These are phyloP conservation scores for Schizopora paradoxa DNA, from an alignment of 1,284 basidiomycete genomes.

Conservation along the genomic window DNA sequence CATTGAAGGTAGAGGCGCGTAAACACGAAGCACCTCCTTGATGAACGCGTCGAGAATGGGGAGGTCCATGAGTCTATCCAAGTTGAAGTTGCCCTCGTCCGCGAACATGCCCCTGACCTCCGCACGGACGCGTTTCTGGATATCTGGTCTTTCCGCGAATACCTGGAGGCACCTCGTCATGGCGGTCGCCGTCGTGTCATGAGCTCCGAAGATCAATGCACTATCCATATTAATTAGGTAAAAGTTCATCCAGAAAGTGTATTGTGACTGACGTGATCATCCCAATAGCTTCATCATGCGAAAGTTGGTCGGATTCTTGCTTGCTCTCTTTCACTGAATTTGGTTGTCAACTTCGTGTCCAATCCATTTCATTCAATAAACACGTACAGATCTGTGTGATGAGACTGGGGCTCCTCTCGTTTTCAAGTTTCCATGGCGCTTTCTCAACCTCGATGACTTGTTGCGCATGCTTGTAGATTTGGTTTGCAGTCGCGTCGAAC, in stretches of 20 bases:
- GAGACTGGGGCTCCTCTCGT: background rate
- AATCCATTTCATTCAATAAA: background rate
- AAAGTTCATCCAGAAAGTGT: background rate
- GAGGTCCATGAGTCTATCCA: constrained; percentile 33
- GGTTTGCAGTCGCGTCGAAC: background rate
- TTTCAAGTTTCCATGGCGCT: too few species aligned
- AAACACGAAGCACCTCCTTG: constrained; percentile 42
- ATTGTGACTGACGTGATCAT: background rate
- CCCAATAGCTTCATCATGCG: background rate
- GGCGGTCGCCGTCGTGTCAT: constrained; percentile 38
- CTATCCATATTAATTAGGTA: constrained; percentile 23
- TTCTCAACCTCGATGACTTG: background rate
- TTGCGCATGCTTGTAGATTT: background rate
- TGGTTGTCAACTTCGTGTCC: background rate
- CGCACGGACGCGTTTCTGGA: constrained; percentile 31
- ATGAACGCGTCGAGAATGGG: constrained; percentile 41
- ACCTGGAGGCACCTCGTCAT: constrained; percentile 35
- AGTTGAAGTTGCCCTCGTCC: constrained; percentile 25
- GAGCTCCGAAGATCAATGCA: constrained; percentile 41
- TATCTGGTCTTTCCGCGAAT: constrained; percentile 27
- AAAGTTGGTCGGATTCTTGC: background rate
- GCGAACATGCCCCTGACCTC: constrained; percentile 28
- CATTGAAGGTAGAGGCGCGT: constrained; percentile 12
- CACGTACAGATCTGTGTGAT: background rate
- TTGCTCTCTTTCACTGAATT: background rate